Evolutionary conservation across 331 rosid species (phyloP).

Genomic region (Quercus phellos): DNA sequence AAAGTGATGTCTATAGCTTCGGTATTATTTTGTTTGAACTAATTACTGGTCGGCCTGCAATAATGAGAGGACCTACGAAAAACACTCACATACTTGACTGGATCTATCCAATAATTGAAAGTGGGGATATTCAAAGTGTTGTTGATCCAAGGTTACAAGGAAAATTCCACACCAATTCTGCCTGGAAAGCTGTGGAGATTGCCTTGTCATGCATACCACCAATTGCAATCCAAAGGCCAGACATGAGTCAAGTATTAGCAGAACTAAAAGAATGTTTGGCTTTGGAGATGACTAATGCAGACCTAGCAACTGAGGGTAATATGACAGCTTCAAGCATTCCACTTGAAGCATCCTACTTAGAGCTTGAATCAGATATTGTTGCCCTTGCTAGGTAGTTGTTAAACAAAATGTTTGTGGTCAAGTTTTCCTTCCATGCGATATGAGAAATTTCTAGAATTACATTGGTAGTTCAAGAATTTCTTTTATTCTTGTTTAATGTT

Average conservation of each 20-base stretch:
- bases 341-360: background rate
- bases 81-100: constrained; percentile 23
- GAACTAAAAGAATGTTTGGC: constrained; percentile 19
- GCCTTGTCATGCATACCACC: constrained; percentile 14
- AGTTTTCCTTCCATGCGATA: background rate
- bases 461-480: too few relatives aligned
- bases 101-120: constrained; percentile 26
- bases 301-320: background rate
- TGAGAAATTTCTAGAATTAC: too few relatives aligned
- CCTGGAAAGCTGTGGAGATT: constrained; percentile 14
- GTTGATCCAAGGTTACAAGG: constrained; percentile 24
- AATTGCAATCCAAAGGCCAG: constrained; percentile 18
- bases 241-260: constrained; percentile 17
- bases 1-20: constrained; percentile 28
- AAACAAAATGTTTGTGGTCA: background rate
- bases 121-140: constrained; percentile 22
- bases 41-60: constrained; percentile 19
- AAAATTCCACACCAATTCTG: constrained; percentile 3
- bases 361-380: background rate
- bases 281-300: constrained; percentile 9
- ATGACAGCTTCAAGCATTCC: background rate
- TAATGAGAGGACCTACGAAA: background rate
- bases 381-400: background rate
- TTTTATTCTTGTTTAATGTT: too few relatives aligned
- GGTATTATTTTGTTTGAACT: constrained; percentile 38